These are phyloP conservation scores for Fusarium siculi DNA, from an alignment of 2,329 filamentous ascomycete genomes.

Conservation along the genomic window DNA sequence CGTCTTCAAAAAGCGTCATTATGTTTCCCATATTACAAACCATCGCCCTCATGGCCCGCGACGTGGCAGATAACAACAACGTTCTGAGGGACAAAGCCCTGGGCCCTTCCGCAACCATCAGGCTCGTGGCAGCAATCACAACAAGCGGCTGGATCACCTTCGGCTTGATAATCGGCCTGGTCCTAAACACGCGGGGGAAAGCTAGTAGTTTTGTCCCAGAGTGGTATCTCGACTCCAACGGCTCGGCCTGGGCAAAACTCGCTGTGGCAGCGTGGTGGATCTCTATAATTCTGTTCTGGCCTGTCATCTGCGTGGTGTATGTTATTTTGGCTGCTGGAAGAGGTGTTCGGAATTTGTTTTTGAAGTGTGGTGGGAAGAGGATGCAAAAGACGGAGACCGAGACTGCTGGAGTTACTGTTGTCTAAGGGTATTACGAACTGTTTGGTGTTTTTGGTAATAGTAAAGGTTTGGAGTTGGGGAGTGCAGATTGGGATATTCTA, in stretches of 20 bases:
- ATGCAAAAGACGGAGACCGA: background rate
- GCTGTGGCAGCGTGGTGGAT: constrained; percentile 46
- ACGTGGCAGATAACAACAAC: background rate
- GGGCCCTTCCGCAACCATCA: constrained; percentile 19
- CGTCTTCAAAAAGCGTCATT: background rate
- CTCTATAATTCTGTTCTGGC: constrained; percentile 50
- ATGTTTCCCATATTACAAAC: background rate
- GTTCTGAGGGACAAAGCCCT: constrained; percentile 17
- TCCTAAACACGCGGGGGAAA: constrained; percentile 45
- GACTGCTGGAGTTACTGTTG: background rate
- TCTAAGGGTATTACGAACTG: background rate
- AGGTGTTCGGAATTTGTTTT: constrained; percentile 51
- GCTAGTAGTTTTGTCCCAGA: constrained; percentile 48
- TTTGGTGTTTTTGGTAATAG: constrained; percentile 4
- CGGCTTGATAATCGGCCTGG: constrained; percentile 47
- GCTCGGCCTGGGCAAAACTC: constrained; percentile 32
- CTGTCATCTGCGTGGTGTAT: constrained; percentile 73
- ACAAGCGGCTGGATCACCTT: constrained; percentile 46
- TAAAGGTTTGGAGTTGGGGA: background rate
- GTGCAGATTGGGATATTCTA: background rate
- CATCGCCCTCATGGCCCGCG: background rate
- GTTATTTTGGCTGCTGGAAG: constrained; percentile 71
- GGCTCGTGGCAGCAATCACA: constrained; percentile 43
- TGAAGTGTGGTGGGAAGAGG: constrained; percentile 59
- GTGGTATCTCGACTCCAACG: constrained; percentile 48